Evolutionary conservation across 2,329 filamentous ascomycete genomes (phyloP), one percentile per base, ranked within the genome.

Genomic region (Apiospora hydei): DNA sequence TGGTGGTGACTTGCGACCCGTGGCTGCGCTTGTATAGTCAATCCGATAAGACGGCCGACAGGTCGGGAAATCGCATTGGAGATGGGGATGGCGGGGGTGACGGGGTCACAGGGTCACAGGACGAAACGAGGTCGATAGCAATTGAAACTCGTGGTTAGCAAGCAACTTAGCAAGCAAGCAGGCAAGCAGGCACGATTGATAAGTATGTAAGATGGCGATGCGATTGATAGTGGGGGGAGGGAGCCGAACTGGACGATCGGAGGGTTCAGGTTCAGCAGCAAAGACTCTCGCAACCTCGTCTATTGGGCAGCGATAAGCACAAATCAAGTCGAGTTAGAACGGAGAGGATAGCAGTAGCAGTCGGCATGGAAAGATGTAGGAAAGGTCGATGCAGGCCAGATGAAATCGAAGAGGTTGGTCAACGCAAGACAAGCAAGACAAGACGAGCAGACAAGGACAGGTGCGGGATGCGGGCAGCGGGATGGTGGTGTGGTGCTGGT

Each of bases 41-140:
- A 69, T 71, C 51, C 61, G 70, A 71, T 71, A 71, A 67, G 70
- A 51, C 34, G 30, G 61, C 70, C 61, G 47, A 30, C 57, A 71
- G 44, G 70, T 53, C 13, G 66, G 26, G n/a, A 34, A 41, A 38
- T 64, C 57, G 38, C 57, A 64, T 64, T 41, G 18, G 57, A 41
- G 57, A 64, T 34, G 21, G 34, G 34, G 57, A 41, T 41, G 26
- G 11, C 34, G 34, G 34, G 34, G 34, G 3, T 30, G 51, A 64
- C 30, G 57, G 57, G 57, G 57, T 64, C 34, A 64, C 57, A 11
- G 21, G 46, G 46, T 49, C 46, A 41, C 34, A 41, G 57, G 34
- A 26, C 6, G 21, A 18, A 49, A n/a, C 18, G 46, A 49, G 46
- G 49, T 26, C n/a, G 49, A 51, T 51, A 24, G 47, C 44, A 46